These are phyloP conservation scores for Ascoidea asiatica DNA, from an alignment of 805 yeast species.

Conservation along the genomic window DNA sequence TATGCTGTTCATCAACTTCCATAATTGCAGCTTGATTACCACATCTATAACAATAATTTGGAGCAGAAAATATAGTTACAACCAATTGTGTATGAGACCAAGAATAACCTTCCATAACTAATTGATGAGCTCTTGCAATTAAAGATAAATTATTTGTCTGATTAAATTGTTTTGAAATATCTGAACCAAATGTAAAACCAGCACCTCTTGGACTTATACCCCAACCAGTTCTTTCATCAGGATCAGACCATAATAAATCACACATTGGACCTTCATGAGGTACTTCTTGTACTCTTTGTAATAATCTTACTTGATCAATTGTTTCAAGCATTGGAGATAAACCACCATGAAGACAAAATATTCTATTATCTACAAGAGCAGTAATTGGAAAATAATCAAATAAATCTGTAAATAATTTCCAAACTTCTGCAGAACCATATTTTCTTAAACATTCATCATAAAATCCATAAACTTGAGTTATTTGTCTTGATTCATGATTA, in stretches of 20 bases:
- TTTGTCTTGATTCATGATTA: constrained; percentile 90
- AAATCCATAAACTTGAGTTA: constrained; percentile 92
- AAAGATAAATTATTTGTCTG: constrained; percentile 76
- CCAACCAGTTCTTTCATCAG: constrained; percentile 97
- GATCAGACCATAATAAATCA: constrained; percentile 92
- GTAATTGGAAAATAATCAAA: constrained; percentile 91
- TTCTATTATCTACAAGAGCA: constrained; percentile 80
- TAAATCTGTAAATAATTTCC: constrained; percentile 85
- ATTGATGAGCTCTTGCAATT: constrained; percentile 91
- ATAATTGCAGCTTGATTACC: constrained; percentile 97
- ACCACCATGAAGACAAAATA: constrained; percentile 91
- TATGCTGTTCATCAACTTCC: constrained; percentile 93
- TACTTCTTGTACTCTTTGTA: constrained; percentile 88
- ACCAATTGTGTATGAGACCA: constrained; percentile 94
- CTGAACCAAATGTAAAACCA: constrained; percentile 96
- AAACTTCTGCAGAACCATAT: constrained; percentile 84
- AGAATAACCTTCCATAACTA: constrained; percentile 94
- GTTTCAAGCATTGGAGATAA: constrained; percentile 90
- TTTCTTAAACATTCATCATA: constrained; percentile 92
- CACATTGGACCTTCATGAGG: constrained; percentile 99
- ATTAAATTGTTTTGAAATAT: constrained; percentile 85
- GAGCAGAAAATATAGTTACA: constrained; percentile 90
- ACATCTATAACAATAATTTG: constrained; percentile 93
- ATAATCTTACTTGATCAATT: constrained; percentile 80
- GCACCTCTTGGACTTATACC: constrained; percentile 98